Conservation (phyloP, 192 early-diverging fungal species). For the Linnemannia hyalina region DNA sequence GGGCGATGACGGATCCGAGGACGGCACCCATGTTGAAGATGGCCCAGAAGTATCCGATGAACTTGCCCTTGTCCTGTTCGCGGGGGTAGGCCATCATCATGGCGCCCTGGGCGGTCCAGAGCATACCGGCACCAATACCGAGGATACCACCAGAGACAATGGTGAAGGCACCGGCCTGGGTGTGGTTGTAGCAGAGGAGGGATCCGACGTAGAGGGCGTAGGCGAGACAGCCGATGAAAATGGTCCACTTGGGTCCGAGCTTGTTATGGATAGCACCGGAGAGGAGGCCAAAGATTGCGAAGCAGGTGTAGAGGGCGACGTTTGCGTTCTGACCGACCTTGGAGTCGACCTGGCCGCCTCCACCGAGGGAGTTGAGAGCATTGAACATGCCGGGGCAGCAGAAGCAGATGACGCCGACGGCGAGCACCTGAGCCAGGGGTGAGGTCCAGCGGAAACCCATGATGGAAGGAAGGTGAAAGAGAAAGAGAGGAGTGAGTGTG, state of each 20-base stretch:
- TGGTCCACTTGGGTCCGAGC: constrained; percentile 77
- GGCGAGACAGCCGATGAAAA: constrained; percentile 73
- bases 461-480: not conserved
- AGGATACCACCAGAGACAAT: constrained; percentile 84
- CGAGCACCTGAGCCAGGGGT: constrained; percentile 76
- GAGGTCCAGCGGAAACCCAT: constrained; percentile 64
- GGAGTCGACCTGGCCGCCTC: constrained; percentile 73
- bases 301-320: constrained; percentile 83
- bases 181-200: constrained; percentile 78
- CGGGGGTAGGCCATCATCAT: constrained; percentile 91
- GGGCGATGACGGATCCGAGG: constrained; percentile 81
- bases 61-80: constrained; percentile 85
- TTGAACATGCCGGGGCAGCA: constrained; percentile 87
- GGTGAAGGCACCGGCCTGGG: constrained; percentile 68
- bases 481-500: not conserved
- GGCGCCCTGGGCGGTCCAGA: constrained; percentile 82
- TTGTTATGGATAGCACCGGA: constrained; percentile 86
- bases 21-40: constrained; percentile 88
- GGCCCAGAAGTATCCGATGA: constrained; percentile 90
- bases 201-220: constrained; percentile 86
- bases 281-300: constrained; percentile 81
- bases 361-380: constrained; percentile 74
- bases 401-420: constrained; percentile 82
- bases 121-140: constrained; percentile 84
- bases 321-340: constrained; percentile 78